phyloP scores from a whole-genome alignment of 2,329 filamentous ascomycete genomes.

The Fusarium torulosum region DNA sequence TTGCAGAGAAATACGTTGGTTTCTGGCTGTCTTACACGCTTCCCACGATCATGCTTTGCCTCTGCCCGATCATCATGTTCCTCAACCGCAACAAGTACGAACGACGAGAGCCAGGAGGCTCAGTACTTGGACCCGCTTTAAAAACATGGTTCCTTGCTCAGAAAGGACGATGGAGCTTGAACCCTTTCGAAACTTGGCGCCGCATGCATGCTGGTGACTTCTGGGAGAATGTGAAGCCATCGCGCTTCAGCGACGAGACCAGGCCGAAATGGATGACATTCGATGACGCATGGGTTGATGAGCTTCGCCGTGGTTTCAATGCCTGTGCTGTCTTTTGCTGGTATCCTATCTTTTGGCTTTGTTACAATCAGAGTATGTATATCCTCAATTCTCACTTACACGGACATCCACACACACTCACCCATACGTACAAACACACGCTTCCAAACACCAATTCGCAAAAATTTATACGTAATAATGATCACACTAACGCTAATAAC shows the following conservation, averaged over 20 bases:
- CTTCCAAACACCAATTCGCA: not conserved
- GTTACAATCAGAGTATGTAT: slow-evolving; percentile 59
- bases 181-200: slow-evolving; percentile 70
- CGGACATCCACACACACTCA: not conserved
- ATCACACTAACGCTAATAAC: slow-evolving; percentile 42
- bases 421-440: not conserved
- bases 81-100: slow-evolving; percentile 71
- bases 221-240: slow-evolving; percentile 79
- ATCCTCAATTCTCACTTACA: not conserved
- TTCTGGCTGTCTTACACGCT: slow-evolving; percentile 79
- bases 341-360: slow-evolving; percentile 72
- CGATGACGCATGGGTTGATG: slow-evolving; percentile 83
- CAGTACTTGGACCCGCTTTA: slow-evolving; percentile 74
- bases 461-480: not conserved
- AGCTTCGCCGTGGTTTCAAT: slow-evolving; percentile 75
- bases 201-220: slow-evolving; percentile 69
- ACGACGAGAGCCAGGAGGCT: slow-evolving; percentile 71
- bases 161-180: slow-evolving; percentile 77
- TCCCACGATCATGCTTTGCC: slow-evolving; percentile 73
- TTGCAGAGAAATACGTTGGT: slow-evolving; percentile 79
- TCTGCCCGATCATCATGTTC: slow-evolving; percentile 72
- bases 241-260: slow-evolving; percentile 64
- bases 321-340: slow-evolving; percentile 78
- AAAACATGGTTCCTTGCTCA: slow-evolving; percentile 71
- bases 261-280: slow-evolving; percentile 81